Evolutionary conservation across 371 early-diverging fungal genomes (phyloP).

Genomic region (Lichtheimia ornata): DNA sequence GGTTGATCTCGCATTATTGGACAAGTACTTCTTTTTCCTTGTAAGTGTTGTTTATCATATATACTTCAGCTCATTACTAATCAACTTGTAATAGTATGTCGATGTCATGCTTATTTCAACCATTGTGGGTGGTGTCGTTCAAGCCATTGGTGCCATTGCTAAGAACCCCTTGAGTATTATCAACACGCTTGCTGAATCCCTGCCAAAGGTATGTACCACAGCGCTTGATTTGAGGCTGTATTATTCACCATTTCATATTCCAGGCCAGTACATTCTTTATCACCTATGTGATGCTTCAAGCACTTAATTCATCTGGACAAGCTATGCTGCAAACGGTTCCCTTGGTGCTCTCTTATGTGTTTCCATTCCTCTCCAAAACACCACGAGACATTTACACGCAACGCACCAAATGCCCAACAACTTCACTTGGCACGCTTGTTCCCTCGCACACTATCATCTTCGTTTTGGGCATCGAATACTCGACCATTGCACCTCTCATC

Average conservation of each 20-base stretch:
- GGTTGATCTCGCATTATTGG: conserved; percentile 59
- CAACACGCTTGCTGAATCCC: conserved; percentile 47
- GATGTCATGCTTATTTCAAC: conserved; percentile 80
- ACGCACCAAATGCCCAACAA: conserved; percentile 41
- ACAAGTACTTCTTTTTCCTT: conserved; percentile 80
- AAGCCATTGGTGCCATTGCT: conserved; percentile 41
- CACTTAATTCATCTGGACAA: conserved; percentile 64
- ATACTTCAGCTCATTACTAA: no score
- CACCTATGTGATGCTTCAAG: conserved; percentile 77
- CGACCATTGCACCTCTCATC: conserved; percentile 79
- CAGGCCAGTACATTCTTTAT: conserved; percentile 67
- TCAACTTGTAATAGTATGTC: conserved; percentile 52
- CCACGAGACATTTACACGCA: conserved; percentile 70
- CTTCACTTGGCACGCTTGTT: conserved; percentile 51
- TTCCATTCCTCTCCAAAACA: conserved; percentile 68
- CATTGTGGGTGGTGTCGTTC: conserved; percentile 66
- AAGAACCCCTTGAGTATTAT: conserved; percentile 51
- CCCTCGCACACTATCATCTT: conserved; percentile 72
- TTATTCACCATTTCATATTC: background rate
- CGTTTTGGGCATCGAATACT: conserved; percentile 67
- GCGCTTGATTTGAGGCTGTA: background rate
- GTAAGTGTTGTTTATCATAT: conserved; percentile 19
- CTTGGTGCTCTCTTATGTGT: conserved; percentile 61
- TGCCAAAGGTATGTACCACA: conserved; percentile 61
- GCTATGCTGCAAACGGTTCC: conserved; percentile 69